A percentile compares a stretch with the other conserved stretches of the same genome.
phyloP scores from a whole-genome alignment of 2,329 filamentous ascomycete species.

The Pseudogymnoascus sp. region DNA sequence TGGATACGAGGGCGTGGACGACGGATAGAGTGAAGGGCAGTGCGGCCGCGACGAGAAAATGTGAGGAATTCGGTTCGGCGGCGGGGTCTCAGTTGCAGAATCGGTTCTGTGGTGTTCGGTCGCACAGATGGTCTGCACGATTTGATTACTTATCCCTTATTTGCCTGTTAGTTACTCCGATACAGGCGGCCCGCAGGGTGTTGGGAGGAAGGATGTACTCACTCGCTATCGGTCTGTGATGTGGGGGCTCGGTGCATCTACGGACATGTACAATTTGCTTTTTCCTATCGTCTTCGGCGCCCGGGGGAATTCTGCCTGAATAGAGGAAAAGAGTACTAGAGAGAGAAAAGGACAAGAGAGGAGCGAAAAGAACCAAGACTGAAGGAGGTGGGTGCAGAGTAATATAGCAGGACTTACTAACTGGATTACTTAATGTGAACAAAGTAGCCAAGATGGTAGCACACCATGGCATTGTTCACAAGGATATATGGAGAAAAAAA shows the following conservation, averaged over 20 bases:
- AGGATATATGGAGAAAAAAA: slow-evolving; percentile 1
- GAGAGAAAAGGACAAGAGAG: neutral
- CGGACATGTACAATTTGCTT: slow-evolving; percentile 1
- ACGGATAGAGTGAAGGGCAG: neutral
- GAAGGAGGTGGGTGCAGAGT: neutral
- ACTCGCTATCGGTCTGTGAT: neutral
- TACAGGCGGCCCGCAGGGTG: slow-evolving; percentile 3
- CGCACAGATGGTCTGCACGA: neutral
- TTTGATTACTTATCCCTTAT: neutral
- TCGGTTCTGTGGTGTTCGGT: slow-evolving; percentile 2
- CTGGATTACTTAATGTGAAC: neutral
- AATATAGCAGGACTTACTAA: slow-evolving; percentile 4
- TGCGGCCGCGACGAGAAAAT: neutral
- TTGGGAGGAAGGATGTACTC: neutral
- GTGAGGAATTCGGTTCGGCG: neutral
- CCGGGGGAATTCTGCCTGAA: slow-evolving; percentile 6
- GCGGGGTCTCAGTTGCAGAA: neutral
- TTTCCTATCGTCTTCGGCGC: neutral
- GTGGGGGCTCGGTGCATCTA: slow-evolving; percentile 4
- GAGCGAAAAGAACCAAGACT: neutral
- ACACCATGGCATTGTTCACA: neutral
- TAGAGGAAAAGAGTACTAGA: neutral
- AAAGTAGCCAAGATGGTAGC: neutral
- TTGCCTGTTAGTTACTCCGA: neutral
- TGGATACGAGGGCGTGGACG: neutral